Base-by-base conservation (phyloP, 805 yeast species). In the Lachancea mirantina region DNA sequence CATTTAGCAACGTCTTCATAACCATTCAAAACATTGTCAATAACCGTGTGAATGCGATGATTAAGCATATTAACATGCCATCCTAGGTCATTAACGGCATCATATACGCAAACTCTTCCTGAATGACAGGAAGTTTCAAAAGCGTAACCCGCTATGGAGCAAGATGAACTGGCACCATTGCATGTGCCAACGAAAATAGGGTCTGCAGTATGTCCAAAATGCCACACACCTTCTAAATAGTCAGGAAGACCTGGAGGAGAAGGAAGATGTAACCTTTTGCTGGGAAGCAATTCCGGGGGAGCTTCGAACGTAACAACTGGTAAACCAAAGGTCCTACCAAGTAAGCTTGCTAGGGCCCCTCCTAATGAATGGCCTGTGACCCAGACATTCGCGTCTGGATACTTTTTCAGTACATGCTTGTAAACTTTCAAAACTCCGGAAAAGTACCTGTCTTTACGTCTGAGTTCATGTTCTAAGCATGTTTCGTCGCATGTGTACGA, bases 111-210 rank as follows among this genome's bases (percentile, higher is more conserved):
- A 34, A 75, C 74, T 53, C 70, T 71, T 0, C 97, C 98, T 0
- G 95, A 72, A 55, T 92, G 98, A 54, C 98, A 92, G 28, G 78
- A 79, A 0, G 96, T 79, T 50, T 92, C 98, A 95, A 92, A 79
- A 8, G 97, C 98, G 57, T 85, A 92, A 0, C 98, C 98, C 1
- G 84, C 96, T 6, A 84, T 68, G 39, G 89, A 78, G 57, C 98
- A 92, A 2, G 88, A 60, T 0, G 94, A 79, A 4, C 89, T 76
- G 1, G 92, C 94, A 7, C 98, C 98, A 50, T 83, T 87, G 55
- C 98, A 92, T 6, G 85, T 88, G 0, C 98, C 98, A 89, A 88
- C 81, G 50, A 69, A 92, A 2, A 92, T 84, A 1, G 98, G 98
- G 55, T 92, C 98, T 0, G 96, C 97, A 2, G 92, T 92, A 55